These are phyloP conservation scores for Calonectria naviculata DNA, from an alignment of 2,329 filamentous ascomycete genomes.

Conservation along the genomic window DNA sequence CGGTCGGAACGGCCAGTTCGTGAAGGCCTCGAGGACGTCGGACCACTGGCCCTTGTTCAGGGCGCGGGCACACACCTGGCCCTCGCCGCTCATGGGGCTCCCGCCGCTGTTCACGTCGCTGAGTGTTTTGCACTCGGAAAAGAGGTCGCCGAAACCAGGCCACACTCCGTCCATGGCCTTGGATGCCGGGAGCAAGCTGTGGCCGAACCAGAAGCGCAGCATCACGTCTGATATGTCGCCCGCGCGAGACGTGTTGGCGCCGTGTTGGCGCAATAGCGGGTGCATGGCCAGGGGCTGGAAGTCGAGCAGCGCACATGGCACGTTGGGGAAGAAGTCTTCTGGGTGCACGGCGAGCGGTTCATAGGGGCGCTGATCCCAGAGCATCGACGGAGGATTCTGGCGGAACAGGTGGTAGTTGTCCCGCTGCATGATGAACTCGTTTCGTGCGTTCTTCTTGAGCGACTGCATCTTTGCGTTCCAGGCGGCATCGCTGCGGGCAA, in stretches of 20 bases:
- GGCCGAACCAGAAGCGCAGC: slow-evolving; percentile 55
- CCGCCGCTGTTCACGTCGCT: slow-evolving; percentile 61
- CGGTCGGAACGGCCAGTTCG: slow-evolving; percentile 74
- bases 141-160: slow-evolving; percentile 68
- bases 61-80: slow-evolving; percentile 56
- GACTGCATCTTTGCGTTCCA: slow-evolving; percentile 50
- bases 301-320: slow-evolving; percentile 70
- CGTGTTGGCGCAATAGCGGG: slow-evolving; percentile 59
- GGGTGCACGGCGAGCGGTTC: slow-evolving; percentile 72
- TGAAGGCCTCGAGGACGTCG: slow-evolving; percentile 69
- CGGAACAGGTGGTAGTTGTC: slow-evolving; percentile 67
- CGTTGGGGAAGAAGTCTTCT: slow-evolving; percentile 75
- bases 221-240: slow-evolving; percentile 65
- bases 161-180: slow-evolving; percentile 64
- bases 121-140: slow-evolving; percentile 60
- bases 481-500: slow-evolving; percentile 42
- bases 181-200: slow-evolving; percentile 55
- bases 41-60: slow-evolving; percentile 66
- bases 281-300: slow-evolving; percentile 69
- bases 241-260: slow-evolving; percentile 50
- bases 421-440: slow-evolving; percentile 52
- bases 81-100: slow-evolving; percentile 48
- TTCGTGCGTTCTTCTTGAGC: slow-evolving; percentile 45
- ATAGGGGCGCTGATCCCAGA: slow-evolving; percentile 76
- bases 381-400: slow-evolving; percentile 62